A percentile compares a stretch with the other conserved stretches of the same genome.
These are phyloP conservation scores for Trichophyton equinum DNA, from an alignment of 2,329 filamentous ascomycete genomes.

Conservation along the genomic window DNA sequence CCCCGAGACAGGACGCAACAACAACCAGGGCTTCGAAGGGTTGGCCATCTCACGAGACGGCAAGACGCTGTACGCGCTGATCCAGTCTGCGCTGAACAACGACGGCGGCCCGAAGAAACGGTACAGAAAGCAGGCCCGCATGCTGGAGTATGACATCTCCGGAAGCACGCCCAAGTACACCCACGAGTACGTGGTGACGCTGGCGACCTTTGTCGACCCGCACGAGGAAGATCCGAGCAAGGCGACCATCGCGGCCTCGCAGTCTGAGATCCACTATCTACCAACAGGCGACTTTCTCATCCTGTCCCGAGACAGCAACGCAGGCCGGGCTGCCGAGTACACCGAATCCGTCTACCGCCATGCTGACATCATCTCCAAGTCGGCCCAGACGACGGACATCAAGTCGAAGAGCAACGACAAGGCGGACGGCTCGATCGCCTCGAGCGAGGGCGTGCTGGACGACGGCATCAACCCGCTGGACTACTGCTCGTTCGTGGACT, in stretches of 20 bases:
- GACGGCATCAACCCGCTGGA: slow-evolving; percentile 43
- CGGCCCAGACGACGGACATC: slow-evolving; percentile 46
- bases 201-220: slow-evolving; percentile 47
- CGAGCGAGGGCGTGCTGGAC: slow-evolving; percentile 42
- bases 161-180: slow-evolving; percentile 35
- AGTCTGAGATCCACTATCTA: slow-evolving; percentile 57
- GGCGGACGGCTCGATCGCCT: slow-evolving; percentile 35
- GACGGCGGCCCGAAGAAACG: slow-evolving; percentile 46
- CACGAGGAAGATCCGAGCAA: slow-evolving; percentile 38
- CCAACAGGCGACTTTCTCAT: slow-evolving; percentile 45
- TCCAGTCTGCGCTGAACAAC: slow-evolving; percentile 54
- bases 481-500: slow-evolving; percentile 56
- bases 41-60: slow-evolving; percentile 52
- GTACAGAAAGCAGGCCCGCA: slow-evolving; percentile 45
- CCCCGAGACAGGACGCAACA: slow-evolving; percentile 50
- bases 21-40: slow-evolving; percentile 67
- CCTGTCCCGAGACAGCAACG: slow-evolving; percentile 50
- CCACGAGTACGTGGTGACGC: slow-evolving; percentile 53
- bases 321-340: slow-evolving; percentile 42
- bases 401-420: slow-evolving; percentile 33
- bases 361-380: slow-evolving; percentile 56
- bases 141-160: slow-evolving; percentile 53
- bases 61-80: slow-evolving; percentile 49
- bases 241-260: slow-evolving; percentile 45
- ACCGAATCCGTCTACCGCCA: slow-evolving; percentile 52